Evolutionary conservation across 495 filamentous ascomycete species (phyloP).

Genomic region (Recurvomyces mirabilis): DNA sequence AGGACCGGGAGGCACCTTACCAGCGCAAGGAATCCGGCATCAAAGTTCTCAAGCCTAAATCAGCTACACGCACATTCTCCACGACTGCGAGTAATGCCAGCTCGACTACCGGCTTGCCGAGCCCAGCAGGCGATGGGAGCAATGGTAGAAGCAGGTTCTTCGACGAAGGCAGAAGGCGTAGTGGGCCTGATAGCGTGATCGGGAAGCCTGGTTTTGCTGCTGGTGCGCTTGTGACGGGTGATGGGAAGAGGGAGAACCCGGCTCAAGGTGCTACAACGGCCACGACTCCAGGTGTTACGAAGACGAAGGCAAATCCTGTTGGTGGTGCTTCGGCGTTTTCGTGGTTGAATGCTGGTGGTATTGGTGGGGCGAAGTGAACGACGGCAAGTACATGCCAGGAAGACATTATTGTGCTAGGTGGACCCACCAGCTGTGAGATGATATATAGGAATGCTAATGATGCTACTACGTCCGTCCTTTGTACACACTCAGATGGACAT

Average conservation of each 20-base stretch:
- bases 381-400: too few relatives aligned
- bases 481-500: too few relatives aligned
- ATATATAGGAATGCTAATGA: too few relatives aligned
- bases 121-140: background rate
- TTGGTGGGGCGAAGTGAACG: too few relatives aligned
- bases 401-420: too few relatives aligned
- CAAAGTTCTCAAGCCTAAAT: conserved; percentile 33
- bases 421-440: too few relatives aligned
- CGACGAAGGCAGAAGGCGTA: conserved; percentile 28
- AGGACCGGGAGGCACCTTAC: conserved; percentile 19
- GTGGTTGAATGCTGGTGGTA: conserved; percentile 61
- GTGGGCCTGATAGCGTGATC: conserved; percentile 3
- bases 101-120: background rate
- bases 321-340: conserved; percentile 90
- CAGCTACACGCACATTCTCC: conserved; percentile 25
- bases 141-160: conserved; percentile 33
- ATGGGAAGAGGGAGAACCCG: conserved; percentile 34
- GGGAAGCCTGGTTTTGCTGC: conserved; percentile 19
- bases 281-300: background rate
- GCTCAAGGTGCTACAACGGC: conserved; percentile 30
- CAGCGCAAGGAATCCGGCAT: conserved; percentile 33
- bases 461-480: too few relatives aligned
- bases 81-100: conserved; percentile 4
- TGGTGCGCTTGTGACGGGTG: too few relatives aligned
- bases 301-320: conserved; percentile 55